Base-by-base conservation (phyloP, 2,329 filamentous ascomycete species). In the Diaporthe sp. region DNA sequence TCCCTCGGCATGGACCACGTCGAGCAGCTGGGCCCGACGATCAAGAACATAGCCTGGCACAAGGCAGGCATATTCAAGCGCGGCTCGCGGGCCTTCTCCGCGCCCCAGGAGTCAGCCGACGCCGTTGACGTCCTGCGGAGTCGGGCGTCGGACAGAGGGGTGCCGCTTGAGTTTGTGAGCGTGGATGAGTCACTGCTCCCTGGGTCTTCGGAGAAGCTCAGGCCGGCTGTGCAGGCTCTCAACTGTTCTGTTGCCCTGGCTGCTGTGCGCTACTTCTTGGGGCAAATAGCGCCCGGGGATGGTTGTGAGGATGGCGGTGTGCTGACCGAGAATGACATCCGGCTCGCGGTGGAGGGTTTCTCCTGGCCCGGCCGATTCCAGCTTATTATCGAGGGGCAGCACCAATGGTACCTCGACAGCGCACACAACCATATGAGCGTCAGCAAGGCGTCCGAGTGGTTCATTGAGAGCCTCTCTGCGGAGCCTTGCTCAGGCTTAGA, bases 201-300 rank as follows among this genome's bases (percentile, higher is more conserved):
- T 12, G 5, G 10, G 1, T 22, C 4, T 1, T 12, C 10, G 47
- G 9, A 6, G 8, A 13, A 9, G 17, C 1, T 55, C 13, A 33
- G 22, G 13, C 28, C 17, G 17, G 17, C 54, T 17, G 30, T 35
- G 2, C 54, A 57, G 19, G 0, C n/a, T 7, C 54, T 57, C 2
- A 57, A 57, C 10, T 13, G 19, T 9, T 57, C 54, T 3, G 17
- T n/a, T 10, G 54, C 2, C 3, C 54, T 35, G 30, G 54, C 54
- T 57, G 54, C 30, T 10, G 30, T 19, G 15, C 54, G 30, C 28
- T 7, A 57, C 54, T 57, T 35, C 9, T 6, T n/a, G 17, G n/a
- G 30, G 6, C 19, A 13, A 25, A 28, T 0, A 7, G 1, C 15
- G 8, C 54, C 54, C 1, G 22, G 8, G 17, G 4, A 6, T 1